Evolutionary conservation across 164 flowering plant genomes (phyloP).

Genomic region (Cinnamomum micranthum): DNA sequence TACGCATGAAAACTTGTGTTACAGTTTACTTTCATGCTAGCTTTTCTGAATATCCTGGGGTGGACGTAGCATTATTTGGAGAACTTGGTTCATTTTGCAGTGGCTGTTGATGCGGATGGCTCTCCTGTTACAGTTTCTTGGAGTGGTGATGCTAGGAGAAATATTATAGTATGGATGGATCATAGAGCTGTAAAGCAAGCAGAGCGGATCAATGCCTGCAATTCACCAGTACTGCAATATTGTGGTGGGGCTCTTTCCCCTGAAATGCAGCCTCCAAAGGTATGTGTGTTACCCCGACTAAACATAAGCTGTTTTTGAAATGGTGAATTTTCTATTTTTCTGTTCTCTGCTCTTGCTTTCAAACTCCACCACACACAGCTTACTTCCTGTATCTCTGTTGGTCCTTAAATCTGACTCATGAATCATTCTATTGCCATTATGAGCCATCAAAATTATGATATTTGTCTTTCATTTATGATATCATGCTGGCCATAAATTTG

Average conservation of each 20-base stretch:
- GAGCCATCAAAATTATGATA: too few relatives aligned
- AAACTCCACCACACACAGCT: background rate
- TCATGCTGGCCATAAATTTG: background rate
- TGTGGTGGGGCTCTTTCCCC: slow-evolving; percentile 94
- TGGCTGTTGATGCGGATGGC: slow-evolving; percentile 93
- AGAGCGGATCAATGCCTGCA: slow-evolving; percentile 74
- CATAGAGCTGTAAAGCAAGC: slow-evolving; percentile 98
- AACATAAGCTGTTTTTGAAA: background rate
- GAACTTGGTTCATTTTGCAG: slow-evolving; percentile 38
- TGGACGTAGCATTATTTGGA: background rate
- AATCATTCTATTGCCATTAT: too few relatives aligned
- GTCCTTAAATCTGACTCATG: background rate
- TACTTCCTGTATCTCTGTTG: background rate
- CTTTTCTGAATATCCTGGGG: background rate
- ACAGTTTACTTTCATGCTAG: background rate
- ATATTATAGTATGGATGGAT: slow-evolving; percentile 98
- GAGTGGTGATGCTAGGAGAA: slow-evolving; percentile 96
- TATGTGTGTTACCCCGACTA: slow-evolving; percentile 14
- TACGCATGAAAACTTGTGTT: background rate
- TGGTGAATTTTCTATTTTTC: too few relatives aligned
- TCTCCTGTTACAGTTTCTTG: slow-evolving; percentile 93
- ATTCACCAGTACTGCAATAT: slow-evolving; percentile 88
- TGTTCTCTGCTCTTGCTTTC: too few relatives aligned
- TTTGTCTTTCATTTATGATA: background rate
- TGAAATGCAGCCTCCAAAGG: slow-evolving; percentile 99